These are phyloP conservation scores for Silene conica DNA, from an alignment of 148 eudicot species.

Conservation along the genomic window DNA sequence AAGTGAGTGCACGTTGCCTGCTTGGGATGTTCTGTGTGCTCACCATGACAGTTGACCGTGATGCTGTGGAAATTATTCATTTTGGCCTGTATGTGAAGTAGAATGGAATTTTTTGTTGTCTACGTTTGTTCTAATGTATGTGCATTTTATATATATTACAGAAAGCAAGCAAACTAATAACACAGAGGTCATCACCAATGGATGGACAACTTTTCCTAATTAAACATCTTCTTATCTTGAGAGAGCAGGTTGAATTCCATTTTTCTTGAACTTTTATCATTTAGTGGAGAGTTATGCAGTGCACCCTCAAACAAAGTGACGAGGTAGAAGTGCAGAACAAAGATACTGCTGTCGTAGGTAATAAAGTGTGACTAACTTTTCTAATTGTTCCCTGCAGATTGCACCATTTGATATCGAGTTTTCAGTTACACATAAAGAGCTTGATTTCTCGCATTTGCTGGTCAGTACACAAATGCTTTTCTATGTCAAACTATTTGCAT, in stretches of 20 bases:
- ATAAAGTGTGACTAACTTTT: slow-evolving; percentile 24
- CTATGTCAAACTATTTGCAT: not conserved
- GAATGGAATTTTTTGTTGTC: not conserved
- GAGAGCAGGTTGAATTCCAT: slow-evolving; percentile 69
- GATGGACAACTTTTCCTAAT: slow-evolving; percentile 95
- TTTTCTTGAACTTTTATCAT: slow-evolving; percentile 6
- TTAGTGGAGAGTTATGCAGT: not conserved
- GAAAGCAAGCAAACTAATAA: slow-evolving; percentile 91
- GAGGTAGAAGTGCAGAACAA: not conserved
- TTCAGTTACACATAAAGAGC: slow-evolving; percentile 95
- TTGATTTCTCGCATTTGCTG: slow-evolving; percentile 97
- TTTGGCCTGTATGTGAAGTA: slow-evolving; percentile 4
- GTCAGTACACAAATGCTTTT: slow-evolving; percentile 38
- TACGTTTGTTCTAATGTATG: slow-evolving; percentile 8
- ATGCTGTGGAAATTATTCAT: not conserved
- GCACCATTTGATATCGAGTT: slow-evolving; percentile 98
- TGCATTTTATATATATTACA: slow-evolving; percentile 23
- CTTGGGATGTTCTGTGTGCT: not conserved
- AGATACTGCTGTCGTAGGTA: slow-evolving; percentile 7
- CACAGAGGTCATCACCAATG: slow-evolving; percentile 73
- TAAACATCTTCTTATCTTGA: slow-evolving; percentile 87
- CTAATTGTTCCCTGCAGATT: slow-evolving; percentile 59
- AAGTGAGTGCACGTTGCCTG: slow-evolving; percentile 48
- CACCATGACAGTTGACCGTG: not conserved
- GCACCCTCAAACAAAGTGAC: not conserved